Evolutionary conservation across 2,329 filamentous ascomycete genomes (phyloP).

Genomic region (Ophiostoma perfectum): DNA sequence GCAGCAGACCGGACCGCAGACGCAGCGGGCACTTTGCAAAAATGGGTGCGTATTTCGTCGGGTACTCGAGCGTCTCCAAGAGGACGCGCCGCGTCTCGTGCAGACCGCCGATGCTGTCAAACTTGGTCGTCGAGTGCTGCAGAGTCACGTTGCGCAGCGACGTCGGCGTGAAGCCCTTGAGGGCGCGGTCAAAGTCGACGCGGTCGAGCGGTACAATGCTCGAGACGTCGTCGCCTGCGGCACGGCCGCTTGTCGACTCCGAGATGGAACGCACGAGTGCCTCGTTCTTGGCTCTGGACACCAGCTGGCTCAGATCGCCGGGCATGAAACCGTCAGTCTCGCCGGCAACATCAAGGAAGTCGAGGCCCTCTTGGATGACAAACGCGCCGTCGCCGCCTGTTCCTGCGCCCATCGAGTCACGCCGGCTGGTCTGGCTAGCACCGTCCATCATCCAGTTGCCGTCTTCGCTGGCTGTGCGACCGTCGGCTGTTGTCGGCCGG

Average conservation of each 20-base stretch:
- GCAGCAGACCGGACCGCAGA: conserved; percentile 83
- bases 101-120: conserved; percentile 85
- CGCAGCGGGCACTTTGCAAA: conserved; percentile 93
- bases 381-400: conserved; percentile 53
- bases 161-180: conserved; percentile 90
- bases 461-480: conserved; percentile 46
- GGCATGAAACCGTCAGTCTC: conserved; percentile 98
- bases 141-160: conserved; percentile 91
- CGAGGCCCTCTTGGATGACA: conserved; percentile 67
- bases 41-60: conserved; percentile 95
- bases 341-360: conserved; percentile 87
- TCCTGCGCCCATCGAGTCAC: conserved; percentile 30
- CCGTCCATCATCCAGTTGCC: conserved; percentile 77
- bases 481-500: conserved; percentile 53
- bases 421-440: conserved; percentile 49
- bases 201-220: conserved; percentile 59
- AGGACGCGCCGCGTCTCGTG: conserved; percentile 82
- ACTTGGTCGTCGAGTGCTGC: conserved; percentile 87
- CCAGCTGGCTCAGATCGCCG: conserved; percentile 79
- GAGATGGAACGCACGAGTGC: conserved; percentile 79
- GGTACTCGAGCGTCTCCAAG: conserved; percentile 91
- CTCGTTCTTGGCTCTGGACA: conserved; percentile 83
- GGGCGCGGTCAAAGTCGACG: conserved; percentile 74
- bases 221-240: conserved; percentile 37
- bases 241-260: conserved; percentile 41